Evolutionary conservation across 2,329 filamentous ascomycete species (phyloP).

Genomic region (Claviceps pazoutovae): DNA sequence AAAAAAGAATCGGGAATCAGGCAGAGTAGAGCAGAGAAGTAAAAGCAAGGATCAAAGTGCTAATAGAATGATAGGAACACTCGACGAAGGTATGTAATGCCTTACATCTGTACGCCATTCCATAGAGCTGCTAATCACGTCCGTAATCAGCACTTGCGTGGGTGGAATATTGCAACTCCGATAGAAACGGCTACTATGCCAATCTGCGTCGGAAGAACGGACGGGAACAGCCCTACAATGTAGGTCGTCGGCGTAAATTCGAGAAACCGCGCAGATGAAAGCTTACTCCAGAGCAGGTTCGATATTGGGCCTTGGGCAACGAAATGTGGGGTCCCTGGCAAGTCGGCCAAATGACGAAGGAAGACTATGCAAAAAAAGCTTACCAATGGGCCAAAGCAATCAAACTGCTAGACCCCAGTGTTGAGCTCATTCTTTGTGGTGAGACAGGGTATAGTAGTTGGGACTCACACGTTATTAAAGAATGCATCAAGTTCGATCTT

Average conservation of each 20-base stretch:
- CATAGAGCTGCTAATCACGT: not conserved
- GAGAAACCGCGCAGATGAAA: not conserved
- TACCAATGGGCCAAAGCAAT: conserved; percentile 1
- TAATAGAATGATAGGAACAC: not conserved
- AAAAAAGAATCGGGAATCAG: too few relatives aligned
- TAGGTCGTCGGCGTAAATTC: not conserved
- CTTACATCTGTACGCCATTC: not conserved
- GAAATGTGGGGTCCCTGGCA: not conserved
- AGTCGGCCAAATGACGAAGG: not conserved
- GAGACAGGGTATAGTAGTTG: not conserved
- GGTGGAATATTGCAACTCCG: conserved; percentile 1
- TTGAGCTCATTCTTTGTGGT: not conserved
- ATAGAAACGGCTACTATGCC: not conserved
- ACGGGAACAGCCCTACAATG: not conserved
- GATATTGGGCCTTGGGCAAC: not conserved
- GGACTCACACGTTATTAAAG: not conserved
- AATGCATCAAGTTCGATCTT: not conserved
- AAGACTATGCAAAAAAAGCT: not conserved
- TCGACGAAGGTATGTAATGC: not conserved
- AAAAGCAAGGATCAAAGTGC: not conserved
- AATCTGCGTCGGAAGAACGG: not conserved
- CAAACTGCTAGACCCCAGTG: not conserved
- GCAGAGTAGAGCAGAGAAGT: not conserved
- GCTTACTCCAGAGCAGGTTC: not conserved
- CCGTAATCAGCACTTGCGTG: not conserved